Base-by-base conservation (phyloP, 1,284 basidiomycete genomes). In the Ganoderma sp. region DNA sequence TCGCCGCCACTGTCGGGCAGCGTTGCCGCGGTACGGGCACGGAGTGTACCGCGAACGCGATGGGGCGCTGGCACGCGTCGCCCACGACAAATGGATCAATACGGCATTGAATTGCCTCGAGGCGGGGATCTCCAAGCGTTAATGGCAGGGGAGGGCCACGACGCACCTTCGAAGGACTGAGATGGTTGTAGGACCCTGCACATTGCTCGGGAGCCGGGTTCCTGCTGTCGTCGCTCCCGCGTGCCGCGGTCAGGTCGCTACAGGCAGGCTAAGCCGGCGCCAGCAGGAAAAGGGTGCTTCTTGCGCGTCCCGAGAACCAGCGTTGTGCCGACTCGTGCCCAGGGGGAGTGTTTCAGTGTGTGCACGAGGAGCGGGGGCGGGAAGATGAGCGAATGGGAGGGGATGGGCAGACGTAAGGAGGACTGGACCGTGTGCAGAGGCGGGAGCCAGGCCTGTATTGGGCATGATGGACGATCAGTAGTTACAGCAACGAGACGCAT, bases 401-500 rank as follows among this genome's bases (percentile, higher is more conserved):
- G 37, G 56, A 17, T 19, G 32, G n/a, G 17, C 17, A 58, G 9
- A 58, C 56, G 56, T 58, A 58, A 58, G 12, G 17, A 8, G 19
- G 17, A 9, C 56, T 50, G 7, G 37, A 39, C 32, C 56, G 39
- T 34, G 56, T 39, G 37, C 56, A 12, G 32, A 39, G 15, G 6
- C 34, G 34, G 34, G 32, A 37, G 28, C 37, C 56, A 39, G 34
- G 28, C 8, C 52, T 56, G 28, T 34, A 56, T 56, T 17, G 28
- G 15, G 12, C 15, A 25, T 56, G 56, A 58, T 58, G 10, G 56
- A 58, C 39, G 56, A 58, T 58, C 56, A 39, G 34, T 12, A 58
- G 56, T 28, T 15, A 58, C 56, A 58, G 56, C 56, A 58, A 58
- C 56, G 56, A 22, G 56, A 58, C 56, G 56, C 56, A 58, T 28